phyloP scores from a whole-genome alignment of 2,329 filamentous ascomycete genomes.

The Aspergillus puulaauensis region DNA sequence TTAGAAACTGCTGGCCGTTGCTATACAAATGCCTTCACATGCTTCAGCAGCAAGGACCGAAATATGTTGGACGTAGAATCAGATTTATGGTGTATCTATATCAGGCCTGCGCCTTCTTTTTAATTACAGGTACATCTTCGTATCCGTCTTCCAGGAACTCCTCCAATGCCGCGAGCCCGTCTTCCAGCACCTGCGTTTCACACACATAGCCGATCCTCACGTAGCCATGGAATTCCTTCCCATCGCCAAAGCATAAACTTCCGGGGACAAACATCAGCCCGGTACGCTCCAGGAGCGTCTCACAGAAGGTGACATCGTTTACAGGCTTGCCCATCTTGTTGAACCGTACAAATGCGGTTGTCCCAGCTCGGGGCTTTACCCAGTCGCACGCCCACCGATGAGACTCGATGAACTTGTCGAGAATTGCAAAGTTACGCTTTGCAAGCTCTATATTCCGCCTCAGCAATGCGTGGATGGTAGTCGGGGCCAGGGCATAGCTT shows the following conservation, averaged over 20 bases:
- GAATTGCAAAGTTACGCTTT: constrained; percentile 63
- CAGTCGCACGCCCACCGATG: constrained; percentile 66
- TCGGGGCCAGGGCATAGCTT: constrained; percentile 66
- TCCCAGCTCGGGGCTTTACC: constrained; percentile 74
- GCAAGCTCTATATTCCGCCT: constrained; percentile 66
- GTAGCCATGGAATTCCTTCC: constrained; percentile 66
- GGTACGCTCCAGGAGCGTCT: constrained; percentile 62
- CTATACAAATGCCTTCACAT: neutral
- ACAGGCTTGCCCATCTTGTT: constrained; percentile 57
- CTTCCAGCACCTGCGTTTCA: constrained; percentile 63
- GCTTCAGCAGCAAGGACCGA: no score
- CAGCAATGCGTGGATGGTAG: constrained; percentile 64
- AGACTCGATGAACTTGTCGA: constrained; percentile 67
- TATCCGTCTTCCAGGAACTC: constrained; percentile 55
- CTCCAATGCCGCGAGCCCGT: constrained; percentile 58
- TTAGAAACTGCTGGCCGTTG: neutral
- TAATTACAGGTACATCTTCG: constrained; percentile 51
- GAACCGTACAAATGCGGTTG: constrained; percentile 76
- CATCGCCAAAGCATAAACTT: constrained; percentile 66
- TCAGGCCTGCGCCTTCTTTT: constrained; percentile 46
- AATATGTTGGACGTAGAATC: neutral
- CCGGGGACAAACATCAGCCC: constrained; percentile 74
- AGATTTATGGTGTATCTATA: neutral
- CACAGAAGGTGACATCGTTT: constrained; percentile 68
- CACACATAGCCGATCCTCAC: constrained; percentile 74